Evolutionary conservation across 768 basidiomycete genomes (phyloP), one percentile per base, ranked within the genome.

Genomic region (Suillus americanus): DNA sequence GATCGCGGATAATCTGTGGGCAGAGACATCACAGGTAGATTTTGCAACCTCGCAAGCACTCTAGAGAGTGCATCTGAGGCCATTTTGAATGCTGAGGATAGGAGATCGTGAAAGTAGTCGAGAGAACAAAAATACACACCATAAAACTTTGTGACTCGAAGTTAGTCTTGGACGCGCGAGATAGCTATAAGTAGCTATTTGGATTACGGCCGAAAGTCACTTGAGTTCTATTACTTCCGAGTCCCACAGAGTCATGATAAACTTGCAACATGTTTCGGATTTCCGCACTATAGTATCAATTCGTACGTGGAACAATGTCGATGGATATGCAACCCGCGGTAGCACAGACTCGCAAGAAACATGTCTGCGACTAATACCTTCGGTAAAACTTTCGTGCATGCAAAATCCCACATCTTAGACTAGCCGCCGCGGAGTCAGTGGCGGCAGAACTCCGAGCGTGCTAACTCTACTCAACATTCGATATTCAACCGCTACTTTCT

Each of bases 1-100:
- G 92, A 89, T 62, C 96, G 82, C 3, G 97, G 96, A 75, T 97
- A 99, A 77, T 99, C 97, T 0, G 97, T 97, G 0, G 97, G 97
- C 38, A 99, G 80, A 8, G 94, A 93, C 68, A 99, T 89, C 5
- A 91, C 89, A 2, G 97, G 96, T 2, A 96, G 77, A 72, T 89
- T 90, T 74, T 90, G 88, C 25, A 99, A 81, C 68, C 91, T 82
- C 28, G 82, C 76, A 18, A 89, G 69, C 28, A 90, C 87, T 69
- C 89, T 81, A 28, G 79, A 75, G 16, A 91, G 81, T 5, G 66
- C 62, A 64, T 73, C 64, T 23, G 55, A 61, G 38, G 69, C 62
- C 78, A 79, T 80, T 61, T 71, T 50, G 28, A 7, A 40, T n/a
- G 56, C 62, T 41, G 48, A 25, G 30, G 46, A 33, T 28, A 55